Evolutionary conservation across 1,284 basidiomycete genomes (phyloP).

Genomic region (Erythrobasidium hasegawianum): DNA sequence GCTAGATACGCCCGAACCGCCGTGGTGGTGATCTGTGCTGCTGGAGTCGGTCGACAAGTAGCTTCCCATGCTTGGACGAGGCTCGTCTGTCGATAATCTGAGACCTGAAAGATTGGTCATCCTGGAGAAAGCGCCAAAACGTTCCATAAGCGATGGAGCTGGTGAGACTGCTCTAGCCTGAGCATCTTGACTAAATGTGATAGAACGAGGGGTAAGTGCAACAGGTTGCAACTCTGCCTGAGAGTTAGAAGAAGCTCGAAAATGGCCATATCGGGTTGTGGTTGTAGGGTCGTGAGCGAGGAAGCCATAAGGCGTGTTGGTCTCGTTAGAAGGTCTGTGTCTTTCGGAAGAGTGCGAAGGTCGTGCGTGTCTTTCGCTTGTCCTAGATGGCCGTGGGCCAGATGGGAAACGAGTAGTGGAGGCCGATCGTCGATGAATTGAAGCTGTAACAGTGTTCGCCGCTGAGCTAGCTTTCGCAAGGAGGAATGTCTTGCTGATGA

Average conservation of each 20-base stretch:
- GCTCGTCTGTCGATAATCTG: constrained; percentile 22
- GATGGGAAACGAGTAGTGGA: constrained; percentile 4
- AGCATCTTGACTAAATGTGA: constrained; percentile 24
- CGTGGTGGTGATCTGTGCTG: constrained; percentile 9
- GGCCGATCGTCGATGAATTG: constrained; percentile 27
- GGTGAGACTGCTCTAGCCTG: constrained; percentile 6
- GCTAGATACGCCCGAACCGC: constrained; percentile 22
- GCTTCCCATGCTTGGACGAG: constrained; percentile 32
- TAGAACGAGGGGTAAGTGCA: constrained; percentile 16
- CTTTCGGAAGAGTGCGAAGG: constrained; percentile 7
- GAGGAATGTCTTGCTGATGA: constrained; percentile 28
- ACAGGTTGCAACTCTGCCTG: constrained; percentile 21
- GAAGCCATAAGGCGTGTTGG: constrained; percentile 22
- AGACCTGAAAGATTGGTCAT: constrained; percentile 19
- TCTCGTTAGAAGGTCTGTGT: not conserved
- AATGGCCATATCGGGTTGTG: constrained; percentile 21
- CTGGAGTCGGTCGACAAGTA: constrained; percentile 18
- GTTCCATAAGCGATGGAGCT: constrained; percentile 4
- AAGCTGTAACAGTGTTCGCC: constrained; percentile 25
- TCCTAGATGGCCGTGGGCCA: constrained; percentile 18
- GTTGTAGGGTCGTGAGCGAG: constrained; percentile 28
- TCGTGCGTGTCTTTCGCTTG: constrained; percentile 14
- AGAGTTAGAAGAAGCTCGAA: constrained; percentile 19
- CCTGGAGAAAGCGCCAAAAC: constrained; percentile 19
- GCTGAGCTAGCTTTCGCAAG: constrained; percentile 31